Evolutionary conservation across 345 rosid species (phyloP).

Genomic region (Bretschneidera sinensis): DNA sequence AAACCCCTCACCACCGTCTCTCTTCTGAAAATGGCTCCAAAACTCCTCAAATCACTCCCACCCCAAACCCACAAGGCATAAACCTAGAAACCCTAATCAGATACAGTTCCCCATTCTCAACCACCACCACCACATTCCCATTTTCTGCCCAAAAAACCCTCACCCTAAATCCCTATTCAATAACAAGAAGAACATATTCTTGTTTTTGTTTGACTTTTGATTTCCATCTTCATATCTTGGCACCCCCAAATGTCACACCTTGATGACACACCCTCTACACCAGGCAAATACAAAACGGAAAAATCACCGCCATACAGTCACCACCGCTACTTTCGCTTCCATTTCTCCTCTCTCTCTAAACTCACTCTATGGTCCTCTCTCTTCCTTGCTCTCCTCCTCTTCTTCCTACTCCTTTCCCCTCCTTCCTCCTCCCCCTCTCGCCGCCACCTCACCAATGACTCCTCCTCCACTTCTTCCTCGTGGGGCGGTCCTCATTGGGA

Average conservation of each 20-base stretch:
- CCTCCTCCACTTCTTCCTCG: slow-evolving; percentile 18
- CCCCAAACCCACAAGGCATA: not conserved
- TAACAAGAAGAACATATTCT: not conserved
- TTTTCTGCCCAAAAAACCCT: not conserved
- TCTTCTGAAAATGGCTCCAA: not conserved
- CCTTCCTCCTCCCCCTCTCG: slow-evolving; percentile 33
- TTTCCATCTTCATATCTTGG: slow-evolving; percentile 6
- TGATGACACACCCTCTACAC: slow-evolving; percentile 51
- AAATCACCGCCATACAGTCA: slow-evolving; percentile 28
- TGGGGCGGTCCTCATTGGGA: slow-evolving; percentile 47
- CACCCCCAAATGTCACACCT: slow-evolving; percentile 47
- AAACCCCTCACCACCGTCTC: not conserved
- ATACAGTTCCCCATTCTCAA: slow-evolving; percentile 24
- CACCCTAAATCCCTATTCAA: slow-evolving; percentile 15
- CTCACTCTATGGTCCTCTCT: slow-evolving; percentile 45
- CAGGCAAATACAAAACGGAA: slow-evolving; percentile 62
- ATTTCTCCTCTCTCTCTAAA: slow-evolving; percentile 40
- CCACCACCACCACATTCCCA: slow-evolving; percentile 14
- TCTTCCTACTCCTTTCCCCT: slow-evolving; percentile 22
- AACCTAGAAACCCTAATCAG: not conserved
- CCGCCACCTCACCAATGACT: slow-evolving; percentile 33
- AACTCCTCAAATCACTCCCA: not conserved
- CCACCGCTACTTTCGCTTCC: slow-evolving; percentile 42
- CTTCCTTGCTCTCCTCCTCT: slow-evolving; percentile 43
- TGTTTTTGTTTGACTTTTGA: not conserved